Percentiles rank a stretch among this genome's conserved stretches.
phyloP scores from a whole-genome alignment of 768 basidiomycete species.

The Lactarius quietus region DNA sequence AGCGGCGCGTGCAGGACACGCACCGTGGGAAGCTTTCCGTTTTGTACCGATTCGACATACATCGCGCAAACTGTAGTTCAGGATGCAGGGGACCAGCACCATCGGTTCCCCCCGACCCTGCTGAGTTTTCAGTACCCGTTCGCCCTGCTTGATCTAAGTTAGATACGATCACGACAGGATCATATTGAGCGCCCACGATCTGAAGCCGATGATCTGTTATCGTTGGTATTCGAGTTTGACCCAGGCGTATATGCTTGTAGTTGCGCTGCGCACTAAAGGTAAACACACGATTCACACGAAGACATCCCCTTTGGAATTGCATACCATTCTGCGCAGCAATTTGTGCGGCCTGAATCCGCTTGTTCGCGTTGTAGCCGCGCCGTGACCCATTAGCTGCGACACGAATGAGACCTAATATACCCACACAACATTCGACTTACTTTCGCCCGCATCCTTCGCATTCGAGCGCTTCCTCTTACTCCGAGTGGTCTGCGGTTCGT shows the following conservation, averaged over 20 bases:
- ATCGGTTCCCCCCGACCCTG: slow-evolving; percentile 26
- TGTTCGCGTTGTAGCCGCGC: slow-evolving; percentile 69
- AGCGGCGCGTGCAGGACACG: slow-evolving; percentile 79
- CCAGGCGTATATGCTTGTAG: slow-evolving; percentile 28
- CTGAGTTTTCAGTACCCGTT: slow-evolving; percentile 35
- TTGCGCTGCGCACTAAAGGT: slow-evolving; percentile 38
- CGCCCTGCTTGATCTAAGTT: slow-evolving; percentile 25
- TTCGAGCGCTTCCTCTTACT: slow-evolving; percentile 19
- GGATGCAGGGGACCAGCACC: slow-evolving; percentile 43
- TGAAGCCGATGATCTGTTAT: slow-evolving; percentile 5
- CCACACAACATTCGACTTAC: neutral
- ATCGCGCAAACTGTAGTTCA: slow-evolving; percentile 74
- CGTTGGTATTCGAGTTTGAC: slow-evolving; percentile 3
- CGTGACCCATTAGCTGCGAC: slow-evolving; percentile 40
- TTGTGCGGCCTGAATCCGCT: slow-evolving; percentile 66
- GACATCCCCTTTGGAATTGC: slow-evolving; percentile 23
- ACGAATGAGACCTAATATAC: neutral
- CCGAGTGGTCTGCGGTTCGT: slow-evolving; percentile 13
- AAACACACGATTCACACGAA: slow-evolving; percentile 11
- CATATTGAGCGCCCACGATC: slow-evolving; percentile 19
- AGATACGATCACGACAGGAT: slow-evolving; percentile 1
- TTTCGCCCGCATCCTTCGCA: slow-evolving; percentile 18
- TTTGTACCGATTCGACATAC: slow-evolving; percentile 80
- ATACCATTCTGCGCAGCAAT: slow-evolving; percentile 63
- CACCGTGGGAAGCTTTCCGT: slow-evolving; percentile 73